These are phyloP conservation scores for Orbilia blumenaviensis DNA, from an alignment of 2,329 filamentous ascomycete species.

Conservation along the genomic window DNA sequence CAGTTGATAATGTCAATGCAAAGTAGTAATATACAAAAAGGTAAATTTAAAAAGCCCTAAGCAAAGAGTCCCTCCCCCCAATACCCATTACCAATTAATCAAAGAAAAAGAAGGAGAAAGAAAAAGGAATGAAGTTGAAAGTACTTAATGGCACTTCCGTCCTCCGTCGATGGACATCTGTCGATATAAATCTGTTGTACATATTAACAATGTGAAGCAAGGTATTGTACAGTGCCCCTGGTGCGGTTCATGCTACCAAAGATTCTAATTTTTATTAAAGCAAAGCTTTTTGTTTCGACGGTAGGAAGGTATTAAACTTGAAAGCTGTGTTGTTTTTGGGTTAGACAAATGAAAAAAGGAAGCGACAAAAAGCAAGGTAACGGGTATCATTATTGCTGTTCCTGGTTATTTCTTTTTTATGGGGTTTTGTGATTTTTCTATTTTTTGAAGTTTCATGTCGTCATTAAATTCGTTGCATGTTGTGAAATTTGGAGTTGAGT, in stretches of 20 bases:
- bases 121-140: neutral
- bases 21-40: slow-evolving; percentile 22
- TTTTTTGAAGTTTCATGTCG: slow-evolving; percentile 12
- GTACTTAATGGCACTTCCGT: neutral
- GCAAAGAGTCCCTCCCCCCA: neutral
- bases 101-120: neutral
- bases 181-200: slow-evolving; percentile 9
- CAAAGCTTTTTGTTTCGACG: slow-evolving; percentile 2
- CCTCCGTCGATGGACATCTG: slow-evolving; percentile 1
- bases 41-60: slow-evolving; percentile 1
- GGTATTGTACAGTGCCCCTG: slow-evolving; percentile 31
- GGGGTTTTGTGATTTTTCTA: slow-evolving; percentile 11
- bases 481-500: neutral
- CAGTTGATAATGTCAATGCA: neutral
- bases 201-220: neutral
- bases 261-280: slow-evolving; percentile 7
- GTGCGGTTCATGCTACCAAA: neutral
- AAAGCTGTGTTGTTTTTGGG: neutral
- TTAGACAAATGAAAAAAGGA: neutral
- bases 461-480: slow-evolving; percentile 8
- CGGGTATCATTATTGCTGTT: slow-evolving; percentile 41
- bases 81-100: slow-evolving; percentile 10
- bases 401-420: slow-evolving; percentile 30
- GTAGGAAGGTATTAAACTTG: neutral
- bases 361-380: neutral